Percentiles rank a stretch among this genome's conserved stretches.
phyloP scores from a whole-genome alignment of 331 rosid genomes.

The Erythrophleum ivorense region DNA sequence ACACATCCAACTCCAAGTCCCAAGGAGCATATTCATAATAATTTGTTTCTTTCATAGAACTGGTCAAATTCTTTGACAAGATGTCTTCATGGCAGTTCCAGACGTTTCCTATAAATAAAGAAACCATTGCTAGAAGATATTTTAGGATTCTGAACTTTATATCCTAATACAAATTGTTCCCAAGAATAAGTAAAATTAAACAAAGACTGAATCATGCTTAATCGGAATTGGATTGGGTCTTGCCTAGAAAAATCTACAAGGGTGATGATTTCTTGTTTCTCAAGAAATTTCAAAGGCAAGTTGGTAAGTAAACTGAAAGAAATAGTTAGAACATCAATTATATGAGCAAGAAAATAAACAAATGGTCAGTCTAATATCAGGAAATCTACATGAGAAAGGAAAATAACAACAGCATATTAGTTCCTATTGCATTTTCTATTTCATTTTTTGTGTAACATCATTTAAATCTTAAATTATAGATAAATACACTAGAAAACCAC shows the following conservation, averaged over 20 bases:
- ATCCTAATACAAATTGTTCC: background rate
- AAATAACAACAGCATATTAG: background rate
- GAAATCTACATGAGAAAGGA: conserved; percentile 12
- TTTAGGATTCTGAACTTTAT: background rate
- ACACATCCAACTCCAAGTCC: background rate
- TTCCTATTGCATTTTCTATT: background rate
- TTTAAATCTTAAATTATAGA: background rate
- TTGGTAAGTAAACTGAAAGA: background rate
- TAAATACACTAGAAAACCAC: background rate
- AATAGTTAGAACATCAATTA: background rate
- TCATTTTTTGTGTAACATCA: background rate
- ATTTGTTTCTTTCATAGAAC: background rate
- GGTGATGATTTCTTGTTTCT: background rate
- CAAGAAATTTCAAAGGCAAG: background rate
- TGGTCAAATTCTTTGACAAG: background rate
- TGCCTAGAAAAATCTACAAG: background rate
- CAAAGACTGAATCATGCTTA: background rate
- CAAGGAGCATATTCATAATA: background rate
- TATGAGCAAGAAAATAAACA: background rate
- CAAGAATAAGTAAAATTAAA: background rate
- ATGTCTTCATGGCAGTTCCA: background rate
- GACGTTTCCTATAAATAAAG: no score
- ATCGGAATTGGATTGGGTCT: background rate
- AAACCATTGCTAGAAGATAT: background rate
- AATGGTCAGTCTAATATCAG: conserved; percentile 7